Evolutionary conservation across 2,329 filamentous ascomycete genomes (phyloP).

Genomic region (Volutella citrinella): DNA sequence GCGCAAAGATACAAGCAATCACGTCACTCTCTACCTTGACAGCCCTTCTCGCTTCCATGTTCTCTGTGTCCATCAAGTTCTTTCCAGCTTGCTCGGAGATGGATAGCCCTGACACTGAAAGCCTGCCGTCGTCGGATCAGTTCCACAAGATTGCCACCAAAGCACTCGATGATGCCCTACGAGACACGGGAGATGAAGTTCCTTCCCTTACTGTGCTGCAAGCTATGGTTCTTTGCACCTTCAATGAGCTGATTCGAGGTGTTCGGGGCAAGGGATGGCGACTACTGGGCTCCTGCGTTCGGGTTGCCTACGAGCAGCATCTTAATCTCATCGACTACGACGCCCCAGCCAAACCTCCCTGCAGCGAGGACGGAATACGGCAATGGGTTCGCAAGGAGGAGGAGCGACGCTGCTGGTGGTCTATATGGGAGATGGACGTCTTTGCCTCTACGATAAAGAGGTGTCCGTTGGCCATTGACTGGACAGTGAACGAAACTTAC

Average conservation of each 20-base stretch:
- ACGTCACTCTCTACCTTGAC: not conserved
- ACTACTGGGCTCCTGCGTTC: not conserved
- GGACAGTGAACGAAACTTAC: not conserved
- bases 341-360: too few relatives aligned
- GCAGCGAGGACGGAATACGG: not conserved
- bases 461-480: not conserved
- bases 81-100: too few relatives aligned
- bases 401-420: constrained; percentile 1
- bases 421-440: constrained; percentile 3
- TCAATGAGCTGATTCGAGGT: constrained; percentile 1
- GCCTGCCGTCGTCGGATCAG: not conserved
- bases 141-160: constrained; percentile 10
- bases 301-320: not conserved
- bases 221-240: not conserved
- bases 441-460: constrained; percentile 1
- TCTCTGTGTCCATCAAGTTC: not conserved
- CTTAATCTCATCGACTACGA: not conserved
- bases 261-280: not conserved
- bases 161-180: constrained; percentile 7
- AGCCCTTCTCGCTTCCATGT: not conserved
- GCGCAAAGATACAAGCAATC: not conserved
- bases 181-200: not conserved
- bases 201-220: not conserved
- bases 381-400: constrained; percentile 1
- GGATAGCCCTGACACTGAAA: not conserved